Evolutionary conservation across 129 eudicot genomes (phyloP), one percentile per base, ranked within the genome.

Genomic region (Artemisia tridentata): DNA sequence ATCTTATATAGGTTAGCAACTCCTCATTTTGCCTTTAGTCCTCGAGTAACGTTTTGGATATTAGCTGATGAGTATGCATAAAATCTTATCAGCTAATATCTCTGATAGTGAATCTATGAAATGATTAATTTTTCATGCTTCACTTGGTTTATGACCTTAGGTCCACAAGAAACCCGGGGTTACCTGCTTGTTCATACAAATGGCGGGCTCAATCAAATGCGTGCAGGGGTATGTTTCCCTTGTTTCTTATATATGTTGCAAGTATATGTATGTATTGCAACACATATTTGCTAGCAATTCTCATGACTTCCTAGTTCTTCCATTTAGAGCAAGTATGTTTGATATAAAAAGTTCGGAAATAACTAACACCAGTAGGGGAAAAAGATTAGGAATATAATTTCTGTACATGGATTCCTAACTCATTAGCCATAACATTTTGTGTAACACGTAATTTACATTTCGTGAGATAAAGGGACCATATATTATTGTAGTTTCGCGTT

Each of bases 121-220:
- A 3, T 56, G 46, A 14, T 11, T 16, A 3, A 56, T 54, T 73
- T 16, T 50, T 25, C 25, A 19, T 78, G 10, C 52, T 47, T 62
- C 13, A 63, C n/a, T 27, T 9, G 12, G 18, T 72, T 64, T 65
- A 57, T 84, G 48, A 46, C 62, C 58, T 58, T 82, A 93, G 98
- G 73, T 73, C 88, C 89, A 46, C 82, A 75, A 66, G 97, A 87
- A 65, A 78, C 88, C 65, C 88, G 84, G 69, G 96, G 99, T 57
- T 90, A 95, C 89, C 85, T 95, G 80, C 86, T 90, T 75, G 99
- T 95, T 69, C 89, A 95, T 81, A 82, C 97, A 64, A 90, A 95
- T 84, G 99, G 99, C 14, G 99, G 99, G 48, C 99, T 95, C 34
- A 95, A 95, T 79, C 99, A 95, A 80, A 95, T 95, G 99, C 90